Conservation (phyloP, 345 rosid species). For the Ricinus communis region DNA sequence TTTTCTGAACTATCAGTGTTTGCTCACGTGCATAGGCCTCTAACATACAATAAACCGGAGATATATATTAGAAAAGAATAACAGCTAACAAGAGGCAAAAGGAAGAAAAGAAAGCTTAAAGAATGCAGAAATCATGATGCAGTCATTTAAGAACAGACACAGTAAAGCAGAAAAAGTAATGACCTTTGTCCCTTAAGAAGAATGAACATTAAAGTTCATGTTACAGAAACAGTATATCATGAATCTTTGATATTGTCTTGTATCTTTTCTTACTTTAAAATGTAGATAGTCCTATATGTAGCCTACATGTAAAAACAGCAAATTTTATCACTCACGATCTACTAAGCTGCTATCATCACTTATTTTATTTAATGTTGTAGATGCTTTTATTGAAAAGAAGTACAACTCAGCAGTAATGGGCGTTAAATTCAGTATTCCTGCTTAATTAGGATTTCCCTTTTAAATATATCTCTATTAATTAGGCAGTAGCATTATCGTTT, state of each 20-base stretch:
- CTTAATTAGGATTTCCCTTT: too few relatives aligned
- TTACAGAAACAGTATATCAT: not conserved
- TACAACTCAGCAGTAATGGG: too few relatives aligned
- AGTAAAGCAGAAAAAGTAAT: not conserved
- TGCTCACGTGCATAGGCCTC: slow-evolving; percentile 90
- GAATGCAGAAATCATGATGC: not conserved
- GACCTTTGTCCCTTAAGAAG: not conserved
- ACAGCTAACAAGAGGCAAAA: slow-evolving; percentile 3
- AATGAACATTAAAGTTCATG: not conserved
- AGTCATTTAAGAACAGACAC: not conserved
- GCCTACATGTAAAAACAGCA: not conserved
- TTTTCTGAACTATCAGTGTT: slow-evolving; percentile 75
- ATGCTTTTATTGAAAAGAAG: not conserved
- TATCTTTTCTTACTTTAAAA: not conserved
- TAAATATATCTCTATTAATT: too few relatives aligned
- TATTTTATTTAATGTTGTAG: not conserved
- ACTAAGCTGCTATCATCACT: too few relatives aligned
- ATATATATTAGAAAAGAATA: not conserved
- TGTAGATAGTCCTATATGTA: not conserved
- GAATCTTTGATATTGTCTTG: not conserved
- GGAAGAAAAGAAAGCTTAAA: not conserved
- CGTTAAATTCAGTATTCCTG: too few relatives aligned
- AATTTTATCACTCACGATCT: too few relatives aligned
- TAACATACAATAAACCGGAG: slow-evolving; percentile 22
- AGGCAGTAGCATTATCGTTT: too few relatives aligned